Conservation (phyloP, 1,284 basidiomycete genomes). For the Sanghuangporus sanghuang region DNA sequence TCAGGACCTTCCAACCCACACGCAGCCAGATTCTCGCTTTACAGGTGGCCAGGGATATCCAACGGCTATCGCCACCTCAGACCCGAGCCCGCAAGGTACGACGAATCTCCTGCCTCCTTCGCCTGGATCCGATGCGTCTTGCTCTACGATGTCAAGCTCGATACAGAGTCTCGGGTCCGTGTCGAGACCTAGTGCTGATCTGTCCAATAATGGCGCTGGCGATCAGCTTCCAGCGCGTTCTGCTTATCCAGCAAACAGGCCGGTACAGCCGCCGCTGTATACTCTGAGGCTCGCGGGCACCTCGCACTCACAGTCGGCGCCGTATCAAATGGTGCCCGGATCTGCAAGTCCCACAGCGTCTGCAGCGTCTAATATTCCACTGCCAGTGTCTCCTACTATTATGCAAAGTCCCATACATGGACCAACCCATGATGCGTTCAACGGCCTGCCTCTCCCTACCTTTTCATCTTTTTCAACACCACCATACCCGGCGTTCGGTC, state of each 20-base stretch:
- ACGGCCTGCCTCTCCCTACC: neutral
- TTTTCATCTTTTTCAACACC: neutral
- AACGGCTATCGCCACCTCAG: neutral
- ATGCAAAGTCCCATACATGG: neutral
- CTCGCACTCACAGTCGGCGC: neutral
- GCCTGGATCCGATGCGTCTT: slow-evolving; percentile 9
- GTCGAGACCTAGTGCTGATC: neutral
- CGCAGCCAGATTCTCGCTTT: neutral
- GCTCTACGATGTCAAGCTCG: slow-evolving; percentile 5
- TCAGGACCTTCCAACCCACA: neutral
- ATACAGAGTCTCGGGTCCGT: neutral
- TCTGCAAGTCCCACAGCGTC: neutral
- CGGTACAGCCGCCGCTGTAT: neutral
- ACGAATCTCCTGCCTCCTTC: slow-evolving; percentile 3
- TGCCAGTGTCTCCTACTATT: neutral
- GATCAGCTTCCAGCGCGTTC: neutral
- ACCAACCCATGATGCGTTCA: neutral
- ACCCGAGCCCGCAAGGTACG: neutral
- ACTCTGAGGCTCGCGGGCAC: neutral
- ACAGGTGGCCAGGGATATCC: neutral
- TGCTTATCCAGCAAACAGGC: neutral
- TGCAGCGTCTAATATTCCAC: neutral
- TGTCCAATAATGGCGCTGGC: neutral
- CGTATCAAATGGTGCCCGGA: neutral
- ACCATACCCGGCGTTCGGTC: neutral